A percentile compares a stretch with the other conserved stretches of the same genome.
phyloP scores from a whole-genome alignment of 75 land plant genomes.

The Selaginella moellendorffii region DNA sequence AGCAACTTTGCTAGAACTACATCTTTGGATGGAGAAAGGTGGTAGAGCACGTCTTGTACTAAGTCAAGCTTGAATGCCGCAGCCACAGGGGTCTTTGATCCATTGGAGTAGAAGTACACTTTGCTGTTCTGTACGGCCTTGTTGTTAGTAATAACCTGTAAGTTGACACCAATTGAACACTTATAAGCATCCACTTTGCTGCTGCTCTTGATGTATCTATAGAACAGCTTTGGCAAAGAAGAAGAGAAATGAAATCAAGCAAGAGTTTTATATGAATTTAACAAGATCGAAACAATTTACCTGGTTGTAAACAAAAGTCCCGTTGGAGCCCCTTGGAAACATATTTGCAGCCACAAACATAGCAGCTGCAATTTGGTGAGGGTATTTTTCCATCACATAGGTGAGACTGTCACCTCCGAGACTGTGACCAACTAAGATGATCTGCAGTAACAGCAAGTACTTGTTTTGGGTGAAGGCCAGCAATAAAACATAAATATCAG shows the following conservation, averaged over 20 bases:
- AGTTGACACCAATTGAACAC: neutral
- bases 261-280: no score
- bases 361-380: neutral
- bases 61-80: neutral
- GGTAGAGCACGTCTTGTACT: neutral
- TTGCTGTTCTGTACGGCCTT: neutral
- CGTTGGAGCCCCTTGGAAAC: neutral
- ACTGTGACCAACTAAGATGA: no score
- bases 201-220: no score
- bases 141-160: neutral
- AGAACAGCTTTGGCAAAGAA: no score
- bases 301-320: neutral
- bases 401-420: no score
- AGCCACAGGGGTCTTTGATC: neutral
- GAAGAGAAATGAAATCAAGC: neutral
- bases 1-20: neutral
- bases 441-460: no score
- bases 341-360: neutral
- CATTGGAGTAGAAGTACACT: neutral
- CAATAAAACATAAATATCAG: neutral
- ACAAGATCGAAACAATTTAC: neutral
- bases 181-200: neutral
- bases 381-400: neutral
- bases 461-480: neutral
- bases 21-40: slow-evolving; percentile 7